phyloP scores from a whole-genome alignment of 2,329 filamentous ascomycete genomes.

The Cladosporium sp. region DNA sequence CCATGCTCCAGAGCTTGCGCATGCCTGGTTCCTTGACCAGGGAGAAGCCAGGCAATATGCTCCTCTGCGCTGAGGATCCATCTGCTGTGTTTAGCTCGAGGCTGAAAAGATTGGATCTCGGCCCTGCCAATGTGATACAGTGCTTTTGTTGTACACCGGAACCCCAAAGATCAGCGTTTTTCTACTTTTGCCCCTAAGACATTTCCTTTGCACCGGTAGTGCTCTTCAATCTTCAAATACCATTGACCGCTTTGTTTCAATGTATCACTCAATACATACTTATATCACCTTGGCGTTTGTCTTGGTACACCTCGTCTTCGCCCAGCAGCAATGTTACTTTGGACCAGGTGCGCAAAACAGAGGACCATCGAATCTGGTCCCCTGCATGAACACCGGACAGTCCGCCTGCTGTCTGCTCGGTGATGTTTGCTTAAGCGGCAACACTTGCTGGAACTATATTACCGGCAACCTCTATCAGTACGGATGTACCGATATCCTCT shows the following conservation, averaged over 20 bases:
- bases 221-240: background rate
- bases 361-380: constrained; percentile 29
- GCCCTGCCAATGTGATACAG: background rate
- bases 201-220: background rate
- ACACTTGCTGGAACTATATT: constrained; percentile 31
- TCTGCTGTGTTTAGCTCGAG: background rate
- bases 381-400: constrained; percentile 27
- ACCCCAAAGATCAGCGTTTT: background rate
- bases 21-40: background rate
- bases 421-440: constrained; percentile 33
- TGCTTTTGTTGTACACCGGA: constrained; percentile 2
- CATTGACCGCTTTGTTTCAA: background rate
- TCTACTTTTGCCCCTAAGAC: background rate
- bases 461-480: constrained; percentile 35
- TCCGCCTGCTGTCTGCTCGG: constrained; percentile 34
- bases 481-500: constrained; percentile 36
- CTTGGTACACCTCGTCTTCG: constrained; percentile 5
- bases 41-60: background rate
- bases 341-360: constrained; percentile 31
- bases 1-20: background rate
- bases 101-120: constrained; percentile 1
- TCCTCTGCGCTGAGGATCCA: background rate
- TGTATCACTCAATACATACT: background rate
- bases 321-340: constrained; percentile 36
- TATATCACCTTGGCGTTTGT: constrained; percentile 1